Conservation (phyloP, 192 early-diverging fungal species). For the Linnemannia elongata region DNA sequence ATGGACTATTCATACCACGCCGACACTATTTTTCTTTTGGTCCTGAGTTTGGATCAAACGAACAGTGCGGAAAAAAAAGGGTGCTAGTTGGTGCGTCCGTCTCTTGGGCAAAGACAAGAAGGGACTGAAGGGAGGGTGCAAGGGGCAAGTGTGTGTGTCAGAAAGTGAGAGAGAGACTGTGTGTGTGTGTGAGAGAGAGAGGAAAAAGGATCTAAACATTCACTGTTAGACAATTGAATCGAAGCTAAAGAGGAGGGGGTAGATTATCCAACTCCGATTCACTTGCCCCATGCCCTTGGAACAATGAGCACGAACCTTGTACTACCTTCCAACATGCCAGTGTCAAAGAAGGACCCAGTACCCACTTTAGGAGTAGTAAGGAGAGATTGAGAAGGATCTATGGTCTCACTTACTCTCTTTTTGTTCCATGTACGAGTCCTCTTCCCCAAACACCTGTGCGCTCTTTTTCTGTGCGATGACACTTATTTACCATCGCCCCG, state of each 20-base stretch:
- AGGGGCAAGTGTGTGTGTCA: too few relatives aligned
- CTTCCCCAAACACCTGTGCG: background rate
- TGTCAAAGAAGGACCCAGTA: background rate
- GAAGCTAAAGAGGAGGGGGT: background rate
- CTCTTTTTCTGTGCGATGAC: background rate
- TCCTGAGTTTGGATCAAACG: background rate
- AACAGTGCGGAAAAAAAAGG: background rate
- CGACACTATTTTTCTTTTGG: background rate
- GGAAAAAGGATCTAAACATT: background rate
- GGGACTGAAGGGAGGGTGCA: too few relatives aligned
- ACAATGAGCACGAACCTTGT: background rate
- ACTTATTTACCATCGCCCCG: background rate
- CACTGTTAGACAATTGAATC: background rate
- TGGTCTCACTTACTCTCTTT: background rate
- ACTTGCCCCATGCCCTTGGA: background rate
- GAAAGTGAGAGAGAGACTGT: background rate
- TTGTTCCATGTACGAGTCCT: too few relatives aligned
- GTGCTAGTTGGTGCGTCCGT: background rate
- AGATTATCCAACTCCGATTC: background rate
- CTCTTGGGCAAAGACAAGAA: background rate
- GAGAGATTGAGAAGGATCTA: background rate
- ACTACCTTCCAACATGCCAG: background rate
- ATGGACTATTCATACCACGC: background rate
- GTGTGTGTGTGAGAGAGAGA: background rate
- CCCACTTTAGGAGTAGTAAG: background rate